Base-by-base conservation (phyloP, 441 rosid species). In the Hura crepitans region DNA sequence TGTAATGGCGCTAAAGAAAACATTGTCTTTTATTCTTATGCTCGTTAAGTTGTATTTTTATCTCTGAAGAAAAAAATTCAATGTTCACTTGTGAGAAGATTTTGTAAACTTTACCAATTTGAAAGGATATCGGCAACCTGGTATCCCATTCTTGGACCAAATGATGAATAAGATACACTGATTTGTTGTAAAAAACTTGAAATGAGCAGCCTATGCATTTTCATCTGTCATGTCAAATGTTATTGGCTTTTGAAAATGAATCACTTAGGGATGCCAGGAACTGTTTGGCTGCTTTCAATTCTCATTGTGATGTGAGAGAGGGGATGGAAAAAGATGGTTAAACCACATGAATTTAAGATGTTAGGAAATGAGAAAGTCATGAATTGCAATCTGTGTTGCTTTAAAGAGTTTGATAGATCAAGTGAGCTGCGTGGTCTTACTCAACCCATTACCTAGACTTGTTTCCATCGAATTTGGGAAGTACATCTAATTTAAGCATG, bases 341-440 rank as follows among this genome's bases (percentile, higher is more conserved):
- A 60, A 42, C 71, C 35, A 46, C 79, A 69, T 76, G 77, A 43
- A n/a, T 20, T 23, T 0, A 13, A 70, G 78, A 65, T 54, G 85
- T 73, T 79, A 69, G 79, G 31, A 79, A 82, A 79, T 77, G 68
- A 55, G 71, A 71, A 75, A 50, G 56, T 28, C 79, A 68, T 82
- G 85, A 37, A 66, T 66, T 39, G 33, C 46, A 30, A 56, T 56
- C 22, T 22, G 54, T 30, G 55, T 28, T 20, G 45, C 51, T n/a
- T 72, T 68, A 68, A 62, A 30, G 63, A 45, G 53, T 31, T 68
- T 62, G 72, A 67, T 61, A 51, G 68, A 39, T 66, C 37, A 66
- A 45, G 49, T 47, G 31, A 65, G 51, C 61, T 50, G 71, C 68
- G 5, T 45, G 43, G n/a, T 50, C 62, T 37, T 15, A n/a, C 68